Percentiles rank a stretch among this genome's conserved stretches.
phyloP scores from a whole-genome alignment of 2,329 filamentous ascomycete species.

The Podosphaera xanthii region DNA sequence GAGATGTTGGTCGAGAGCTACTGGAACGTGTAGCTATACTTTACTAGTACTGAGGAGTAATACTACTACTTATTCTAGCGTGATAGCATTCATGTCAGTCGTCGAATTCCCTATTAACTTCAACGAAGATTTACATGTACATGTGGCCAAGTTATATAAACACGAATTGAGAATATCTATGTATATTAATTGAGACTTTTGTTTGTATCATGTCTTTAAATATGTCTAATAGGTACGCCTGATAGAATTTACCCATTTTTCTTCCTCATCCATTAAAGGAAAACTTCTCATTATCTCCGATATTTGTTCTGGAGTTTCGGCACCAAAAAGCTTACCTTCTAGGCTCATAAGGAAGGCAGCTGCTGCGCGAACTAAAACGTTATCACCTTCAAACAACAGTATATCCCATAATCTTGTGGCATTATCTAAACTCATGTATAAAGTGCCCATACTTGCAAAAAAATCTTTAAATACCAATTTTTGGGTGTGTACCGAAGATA shows the following conservation, averaged over 20 bases:
- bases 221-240: no score
- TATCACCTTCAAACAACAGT: constrained; percentile 62
- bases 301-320: constrained; percentile 7
- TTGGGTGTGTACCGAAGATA: constrained; percentile 22
- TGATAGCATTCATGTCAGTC: no score
- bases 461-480: constrained; percentile 34
- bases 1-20: no score
- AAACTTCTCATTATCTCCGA: constrained; percentile 6
- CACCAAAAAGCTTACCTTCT: constrained; percentile 27
- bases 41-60: no score
- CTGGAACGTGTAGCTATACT: no score
- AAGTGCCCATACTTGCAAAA: constrained; percentile 42
- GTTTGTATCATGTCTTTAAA: no score
- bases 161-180: no score
- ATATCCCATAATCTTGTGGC: constrained; percentile 59
- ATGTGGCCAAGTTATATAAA: no score
- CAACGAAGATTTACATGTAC: no score
- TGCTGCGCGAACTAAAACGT: constrained; percentile 44
- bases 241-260: constrained; percentile 10
- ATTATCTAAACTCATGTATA: constrained; percentile 41
- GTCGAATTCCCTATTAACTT: no score
- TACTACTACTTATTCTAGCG: no score
- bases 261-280: constrained; percentile 7
- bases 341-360: constrained; percentile 37
- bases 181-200: no score